Evolutionary conservation across 73 alveolate genomes (phyloP).

Genomic region (Paramecium sonneborni): DNA sequence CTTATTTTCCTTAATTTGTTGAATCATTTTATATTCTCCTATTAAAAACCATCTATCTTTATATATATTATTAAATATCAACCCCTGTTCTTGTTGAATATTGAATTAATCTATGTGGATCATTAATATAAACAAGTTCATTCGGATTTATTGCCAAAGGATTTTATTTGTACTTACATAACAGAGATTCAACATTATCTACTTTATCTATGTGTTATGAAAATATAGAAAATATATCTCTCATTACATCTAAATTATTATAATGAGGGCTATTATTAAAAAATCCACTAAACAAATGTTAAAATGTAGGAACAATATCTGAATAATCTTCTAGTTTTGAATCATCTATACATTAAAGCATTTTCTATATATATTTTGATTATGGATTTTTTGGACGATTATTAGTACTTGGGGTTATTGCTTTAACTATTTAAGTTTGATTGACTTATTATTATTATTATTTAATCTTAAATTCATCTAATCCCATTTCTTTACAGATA

Average conservation of each 20-base stretch:
- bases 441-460: not conserved
- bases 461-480: not conserved
- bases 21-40: conserved; percentile 64
- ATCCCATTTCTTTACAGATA: conserved; percentile 23
- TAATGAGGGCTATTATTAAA: not conserved
- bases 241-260: conserved; percentile 62
- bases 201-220: conserved; percentile 59
- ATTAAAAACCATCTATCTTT: conserved; percentile 20
- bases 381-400: conserved; percentile 42
- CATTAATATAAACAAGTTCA: conserved; percentile 44
- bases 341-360: conserved; percentile 55
- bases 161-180: conserved; percentile 36
- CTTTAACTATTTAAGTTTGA: not conserved
- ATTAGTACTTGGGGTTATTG: not conserved
- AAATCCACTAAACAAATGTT: conserved; percentile 51
- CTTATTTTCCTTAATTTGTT: conserved; percentile 36
- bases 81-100: conserved; percentile 23
- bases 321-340: conserved; percentile 49
- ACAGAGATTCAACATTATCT: conserved; percentile 62
- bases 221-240: conserved; percentile 45
- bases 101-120: not conserved
- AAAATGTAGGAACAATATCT: conserved; percentile 54
- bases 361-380: conserved; percentile 43
- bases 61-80: not conserved
- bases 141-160: conserved; percentile 39